Percentiles rank a stretch among this genome's conserved stretches.
These are phyloP conservation scores for Prototheca cutis DNA, from an alignment of 163 green algal genomes.

Conservation along the genomic window DNA sequence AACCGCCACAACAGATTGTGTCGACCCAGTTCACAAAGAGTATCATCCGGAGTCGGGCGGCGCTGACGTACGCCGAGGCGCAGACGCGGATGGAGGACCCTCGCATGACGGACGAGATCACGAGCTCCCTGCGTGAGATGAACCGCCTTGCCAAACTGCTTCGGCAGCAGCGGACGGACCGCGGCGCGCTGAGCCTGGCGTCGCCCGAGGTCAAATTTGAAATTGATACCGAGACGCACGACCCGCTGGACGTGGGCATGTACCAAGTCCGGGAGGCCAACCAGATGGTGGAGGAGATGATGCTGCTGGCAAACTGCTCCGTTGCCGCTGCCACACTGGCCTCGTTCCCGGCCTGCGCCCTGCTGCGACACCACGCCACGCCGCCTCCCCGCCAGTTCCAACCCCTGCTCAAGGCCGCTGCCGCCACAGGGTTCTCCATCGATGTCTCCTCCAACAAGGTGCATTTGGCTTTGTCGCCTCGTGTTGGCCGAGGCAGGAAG, in stretches of 20 bases:
- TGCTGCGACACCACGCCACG: conserved; percentile 77
- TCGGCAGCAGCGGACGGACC: conserved; percentile 26
- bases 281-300: conserved; percentile 98
- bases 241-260: conserved; percentile 87
- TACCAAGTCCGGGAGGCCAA: conserved; percentile 90
- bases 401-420: conserved; percentile 61
- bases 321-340: conserved; percentile 75
- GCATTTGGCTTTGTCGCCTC: background rate
- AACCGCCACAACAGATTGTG: conserved; percentile 1
- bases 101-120: conserved; percentile 45
- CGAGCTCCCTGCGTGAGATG: conserved; percentile 45
- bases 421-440: conserved; percentile 61
- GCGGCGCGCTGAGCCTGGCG: conserved; percentile 80
- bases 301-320: conserved; percentile 90
- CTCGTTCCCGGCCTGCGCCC: conserved; percentile 64
- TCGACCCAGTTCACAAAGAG: conserved; percentile 64
- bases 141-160: conserved; percentile 59
- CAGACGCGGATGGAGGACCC: conserved; percentile 80
- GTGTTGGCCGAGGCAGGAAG: no score
- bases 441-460: conserved; percentile 59
- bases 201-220: conserved; percentile 94
- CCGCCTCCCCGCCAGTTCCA: conserved; percentile 77
- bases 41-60: conserved; percentile 73
- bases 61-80: conserved; percentile 86
- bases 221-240: conserved; percentile 77